phyloP scores from a whole-genome alignment of 2,329 filamentous ascomycete genomes.

The Colletotrichum spaethianum region DNA sequence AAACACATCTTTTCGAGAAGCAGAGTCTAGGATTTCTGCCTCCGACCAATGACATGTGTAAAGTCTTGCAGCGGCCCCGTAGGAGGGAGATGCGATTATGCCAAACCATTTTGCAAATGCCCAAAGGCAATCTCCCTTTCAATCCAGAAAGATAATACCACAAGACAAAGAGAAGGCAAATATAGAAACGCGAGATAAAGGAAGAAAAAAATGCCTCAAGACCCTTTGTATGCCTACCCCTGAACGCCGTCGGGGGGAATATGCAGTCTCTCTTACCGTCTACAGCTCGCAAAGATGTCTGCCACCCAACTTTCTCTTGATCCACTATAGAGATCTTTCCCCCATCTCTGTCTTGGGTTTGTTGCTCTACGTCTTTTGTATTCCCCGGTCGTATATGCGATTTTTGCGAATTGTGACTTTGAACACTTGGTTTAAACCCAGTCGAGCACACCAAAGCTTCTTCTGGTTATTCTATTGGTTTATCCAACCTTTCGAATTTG shows the following conservation, averaged over 20 bases:
- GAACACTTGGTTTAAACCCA: conserved; percentile 14
- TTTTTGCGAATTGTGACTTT: conserved; percentile 14
- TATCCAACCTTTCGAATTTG: neutral
- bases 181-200: conserved; percentile 24
- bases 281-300: conserved; percentile 10
- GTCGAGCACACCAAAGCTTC: neutral
- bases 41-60: too few species aligned
- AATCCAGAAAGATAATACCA: neutral
- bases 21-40: neutral
- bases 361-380: conserved; percentile 33
- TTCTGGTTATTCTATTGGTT: neutral
- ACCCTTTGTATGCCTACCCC: conserved; percentile 36
- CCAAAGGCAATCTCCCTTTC: neutral
- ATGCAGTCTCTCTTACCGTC: conserved; percentile 27
- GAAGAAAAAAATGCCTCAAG: conserved; percentile 24
- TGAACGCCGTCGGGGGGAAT: conserved; percentile 37
- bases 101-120: neutral
- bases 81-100: neutral
- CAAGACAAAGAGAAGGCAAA: neutral
- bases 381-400: conserved; percentile 33
- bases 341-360: conserved; percentile 25
- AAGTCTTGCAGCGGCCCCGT: neutral
- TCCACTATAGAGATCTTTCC: conserved; percentile 13
- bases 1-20: neutral
- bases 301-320: conserved; percentile 23